Evolutionary conservation across 768 basidiomycete species (phyloP).

Genomic region (Kwoniella botswanensis): DNA sequence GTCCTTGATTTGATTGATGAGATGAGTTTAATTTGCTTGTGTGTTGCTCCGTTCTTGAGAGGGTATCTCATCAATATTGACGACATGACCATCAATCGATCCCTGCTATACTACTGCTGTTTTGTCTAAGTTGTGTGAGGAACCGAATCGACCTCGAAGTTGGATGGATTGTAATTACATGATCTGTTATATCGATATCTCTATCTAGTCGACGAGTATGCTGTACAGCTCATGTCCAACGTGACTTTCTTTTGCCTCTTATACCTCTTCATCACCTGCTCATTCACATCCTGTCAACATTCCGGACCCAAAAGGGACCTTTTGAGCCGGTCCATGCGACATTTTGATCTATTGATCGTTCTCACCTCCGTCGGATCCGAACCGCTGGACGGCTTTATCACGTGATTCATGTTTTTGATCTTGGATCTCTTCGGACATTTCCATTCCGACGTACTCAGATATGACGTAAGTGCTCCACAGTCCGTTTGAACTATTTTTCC

Average conservation of each 20-base stretch:
- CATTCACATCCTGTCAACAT: not conserved
- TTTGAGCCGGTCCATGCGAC: not conserved
- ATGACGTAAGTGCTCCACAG: conserved; percentile 7
- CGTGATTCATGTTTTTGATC: not conserved
- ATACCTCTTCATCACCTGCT: not conserved
- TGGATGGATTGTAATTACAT: not conserved
- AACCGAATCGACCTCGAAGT: too few species aligned
- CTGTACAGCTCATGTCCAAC: not conserved
- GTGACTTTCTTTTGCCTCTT: conserved; percentile 1
- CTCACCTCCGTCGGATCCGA: not conserved
- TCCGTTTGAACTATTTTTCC: not conserved
- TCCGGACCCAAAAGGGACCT: not conserved
- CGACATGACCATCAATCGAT: conserved; percentile 1
- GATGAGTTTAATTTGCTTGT: not conserved
- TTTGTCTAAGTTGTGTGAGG: too few species aligned
- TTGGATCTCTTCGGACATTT: not conserved
- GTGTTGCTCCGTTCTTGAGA: not conserved
- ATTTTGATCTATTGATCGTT: not conserved
- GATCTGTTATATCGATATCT: not conserved
- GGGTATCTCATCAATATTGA: not conserved
- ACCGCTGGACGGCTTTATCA: not conserved
- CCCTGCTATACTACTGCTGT: not conserved
- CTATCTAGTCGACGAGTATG: not conserved
- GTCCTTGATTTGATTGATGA: not conserved
- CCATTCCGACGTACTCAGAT: not conserved